Conservation (phyloP, 371 early-diverging fungal genomes). For the Mortierella sp. region DNA sequence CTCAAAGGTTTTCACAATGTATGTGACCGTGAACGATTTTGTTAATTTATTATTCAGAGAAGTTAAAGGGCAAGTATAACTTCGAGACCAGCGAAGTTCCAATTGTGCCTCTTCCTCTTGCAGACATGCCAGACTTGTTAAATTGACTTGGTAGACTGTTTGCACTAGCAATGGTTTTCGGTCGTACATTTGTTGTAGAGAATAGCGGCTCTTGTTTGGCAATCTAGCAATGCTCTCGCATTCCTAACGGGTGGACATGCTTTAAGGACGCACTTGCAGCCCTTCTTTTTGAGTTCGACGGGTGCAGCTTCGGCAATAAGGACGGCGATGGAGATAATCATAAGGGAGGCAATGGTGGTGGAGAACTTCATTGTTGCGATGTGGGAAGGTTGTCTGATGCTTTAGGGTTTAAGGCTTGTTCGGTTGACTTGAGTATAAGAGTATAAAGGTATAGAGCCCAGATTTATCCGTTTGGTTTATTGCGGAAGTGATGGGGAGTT, state of each 20-base stretch:
- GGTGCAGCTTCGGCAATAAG: not conserved
- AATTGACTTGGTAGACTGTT: not conserved
- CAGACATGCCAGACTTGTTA: not conserved
- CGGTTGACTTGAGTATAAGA: not conserved
- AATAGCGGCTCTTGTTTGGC: no score
- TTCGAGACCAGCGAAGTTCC: not conserved
- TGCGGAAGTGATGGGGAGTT: not conserved
- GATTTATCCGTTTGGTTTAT: not conserved
- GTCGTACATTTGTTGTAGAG: no score
- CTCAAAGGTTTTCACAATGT: no score
- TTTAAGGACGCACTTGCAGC: not conserved
- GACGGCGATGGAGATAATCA: not conserved
- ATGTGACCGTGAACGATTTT: no score
- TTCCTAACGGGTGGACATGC: not conserved
- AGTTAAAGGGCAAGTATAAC: no score
- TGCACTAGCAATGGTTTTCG: no score
- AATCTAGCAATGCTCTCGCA: not conserved
- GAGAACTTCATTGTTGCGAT: slow-evolving; percentile 11
- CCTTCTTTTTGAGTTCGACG: not conserved
- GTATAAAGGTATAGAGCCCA: not conserved
- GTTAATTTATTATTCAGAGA: not conserved
- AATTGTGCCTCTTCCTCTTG: not conserved
- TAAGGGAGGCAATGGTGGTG: not conserved
- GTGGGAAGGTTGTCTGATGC: not conserved
- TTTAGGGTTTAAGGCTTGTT: not conserved